A percentile compares a stretch with the other conserved stretches of the same genome.
These are phyloP conservation scores for Apiotrichum siamense DNA, from an alignment of 1,284 basidiomycete genomes.

Conservation along the genomic window DNA sequence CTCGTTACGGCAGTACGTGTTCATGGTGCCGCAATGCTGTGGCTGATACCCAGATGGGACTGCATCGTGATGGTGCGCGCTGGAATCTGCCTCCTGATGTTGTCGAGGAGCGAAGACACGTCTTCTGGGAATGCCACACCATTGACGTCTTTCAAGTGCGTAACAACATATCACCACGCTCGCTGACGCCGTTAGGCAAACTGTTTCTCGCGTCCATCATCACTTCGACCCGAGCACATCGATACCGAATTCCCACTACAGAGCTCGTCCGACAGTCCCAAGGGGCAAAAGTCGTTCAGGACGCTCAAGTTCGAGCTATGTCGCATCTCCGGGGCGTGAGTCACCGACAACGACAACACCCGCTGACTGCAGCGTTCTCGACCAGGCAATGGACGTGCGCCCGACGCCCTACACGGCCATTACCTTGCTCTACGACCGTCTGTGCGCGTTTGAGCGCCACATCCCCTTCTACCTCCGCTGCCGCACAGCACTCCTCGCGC, in stretches of 20 bases:
- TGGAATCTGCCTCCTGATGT: slow-evolving; percentile 37
- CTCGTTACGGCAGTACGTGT: slow-evolving; percentile 3
- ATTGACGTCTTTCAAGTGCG: slow-evolving; percentile 24
- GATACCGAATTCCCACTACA: slow-evolving; percentile 28
- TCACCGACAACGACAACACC: not conserved
- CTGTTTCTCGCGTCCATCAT: slow-evolving; percentile 32
- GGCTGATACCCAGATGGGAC: slow-evolving; percentile 29
- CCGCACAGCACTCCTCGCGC: slow-evolving; percentile 21
- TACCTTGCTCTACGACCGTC: slow-evolving; percentile 19
- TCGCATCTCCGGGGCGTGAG: slow-evolving; percentile 22
- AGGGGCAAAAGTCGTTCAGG: slow-evolving; percentile 16
- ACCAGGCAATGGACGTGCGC: slow-evolving; percentile 20
- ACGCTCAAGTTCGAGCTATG: slow-evolving; percentile 29
- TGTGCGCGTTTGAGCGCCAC: slow-evolving; percentile 27
- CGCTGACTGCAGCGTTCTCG: slow-evolving; percentile 15
- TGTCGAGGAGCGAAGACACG: slow-evolving; percentile 30
- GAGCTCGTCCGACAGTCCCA: slow-evolving; percentile 7
- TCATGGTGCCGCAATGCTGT: slow-evolving; percentile 18
- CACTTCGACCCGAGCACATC: slow-evolving; percentile 23
- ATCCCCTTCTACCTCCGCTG: slow-evolving; percentile 28
- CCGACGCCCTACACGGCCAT: slow-evolving; percentile 21
- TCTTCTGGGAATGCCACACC: slow-evolving; percentile 29
- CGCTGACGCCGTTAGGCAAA: slow-evolving; percentile 27
- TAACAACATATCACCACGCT: not conserved
- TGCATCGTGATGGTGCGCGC: slow-evolving; percentile 39